Percentiles rank a stretch among this genome's conserved stretches.
Evolutionary conservation across 768 basidiomycete genomes (phyloP).

Genomic region (Lactarius akahatsu): DNA sequence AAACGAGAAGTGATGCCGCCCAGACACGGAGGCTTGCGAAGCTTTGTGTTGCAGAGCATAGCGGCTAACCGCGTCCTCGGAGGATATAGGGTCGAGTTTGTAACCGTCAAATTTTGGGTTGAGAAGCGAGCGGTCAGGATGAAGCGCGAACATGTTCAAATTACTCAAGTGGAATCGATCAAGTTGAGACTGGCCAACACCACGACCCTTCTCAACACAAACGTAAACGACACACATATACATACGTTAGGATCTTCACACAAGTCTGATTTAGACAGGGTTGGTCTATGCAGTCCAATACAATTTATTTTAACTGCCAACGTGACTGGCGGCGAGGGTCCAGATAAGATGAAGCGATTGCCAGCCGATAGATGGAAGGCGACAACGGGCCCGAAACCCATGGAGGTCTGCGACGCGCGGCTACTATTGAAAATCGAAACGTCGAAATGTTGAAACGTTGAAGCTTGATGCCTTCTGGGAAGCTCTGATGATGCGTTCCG

Average conservation of each 20-base stretch:
- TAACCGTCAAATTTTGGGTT: conserved; percentile 89
- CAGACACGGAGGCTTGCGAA: conserved; percentile 58
- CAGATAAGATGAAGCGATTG: neutral
- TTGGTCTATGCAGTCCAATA: neutral
- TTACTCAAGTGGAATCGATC: neutral
- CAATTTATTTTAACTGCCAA: neutral
- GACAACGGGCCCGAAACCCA: neutral
- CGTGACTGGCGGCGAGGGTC: neutral
- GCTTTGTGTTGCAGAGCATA: conserved; percentile 47
- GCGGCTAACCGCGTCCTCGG: conserved; percentile 53
- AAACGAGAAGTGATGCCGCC: conserved; percentile 63
- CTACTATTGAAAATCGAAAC: neutral
- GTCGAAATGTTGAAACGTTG: neutral
- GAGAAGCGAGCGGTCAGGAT: conserved; percentile 48
- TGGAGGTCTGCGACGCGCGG: neutral
- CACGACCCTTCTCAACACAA: neutral
- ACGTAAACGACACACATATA: neutral
- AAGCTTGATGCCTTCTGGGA: neutral
- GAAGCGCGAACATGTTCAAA: conserved; percentile 23
- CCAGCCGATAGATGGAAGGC: neutral
- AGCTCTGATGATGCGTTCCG: neutral
- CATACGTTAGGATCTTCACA: neutral
- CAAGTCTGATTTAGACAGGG: neutral
- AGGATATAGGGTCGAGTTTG: conserved; percentile 60
- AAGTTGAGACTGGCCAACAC: neutral